phyloP scores from a whole-genome alignment of 306 rosid species.

The Datisca glomerata region DNA sequence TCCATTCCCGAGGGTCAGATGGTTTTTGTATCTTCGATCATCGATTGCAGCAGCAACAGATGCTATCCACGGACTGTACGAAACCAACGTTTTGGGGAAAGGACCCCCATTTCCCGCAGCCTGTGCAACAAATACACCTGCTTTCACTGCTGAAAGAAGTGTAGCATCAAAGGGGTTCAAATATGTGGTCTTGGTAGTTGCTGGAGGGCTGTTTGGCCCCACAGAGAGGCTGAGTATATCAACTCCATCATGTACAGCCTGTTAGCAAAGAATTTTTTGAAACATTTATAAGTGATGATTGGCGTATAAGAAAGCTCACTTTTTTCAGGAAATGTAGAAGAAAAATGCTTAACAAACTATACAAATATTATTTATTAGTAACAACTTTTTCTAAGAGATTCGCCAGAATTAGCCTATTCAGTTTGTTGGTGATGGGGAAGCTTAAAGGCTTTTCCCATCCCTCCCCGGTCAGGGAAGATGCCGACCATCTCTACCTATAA shows the following conservation, averaged over 20 bases:
- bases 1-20: slow-evolving; percentile 90
- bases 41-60: slow-evolving; percentile 97
- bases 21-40: slow-evolving; percentile 97
- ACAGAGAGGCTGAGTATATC: slow-evolving; percentile 99
- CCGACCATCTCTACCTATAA: no score
- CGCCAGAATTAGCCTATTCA: no score
- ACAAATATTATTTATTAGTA: no score
- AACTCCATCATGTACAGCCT: slow-evolving; percentile 98
- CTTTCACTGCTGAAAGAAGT: slow-evolving; percentile 98
- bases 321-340: no score
- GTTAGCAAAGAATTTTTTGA: slow-evolving; percentile 24
- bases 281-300: no score
- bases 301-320: no score
- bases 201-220: slow-evolving; percentile 94
- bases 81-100: slow-evolving; percentile 87
- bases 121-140: slow-evolving; percentile 98
- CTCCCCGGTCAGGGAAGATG: no score
- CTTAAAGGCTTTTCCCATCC: no score
- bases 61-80: slow-evolving; percentile 97
- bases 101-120: slow-evolving; percentile 99
- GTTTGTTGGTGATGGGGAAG: no score
- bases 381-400: no score
- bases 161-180: slow-evolving; percentile 97
- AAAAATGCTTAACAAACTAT: no score
- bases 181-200: slow-evolving; percentile 74